Percentiles rank a stretch among this genome's conserved stretches.
Conservation (phyloP, 352 stramenopile genomes). For the Pythium pyrilobum region DNA sequence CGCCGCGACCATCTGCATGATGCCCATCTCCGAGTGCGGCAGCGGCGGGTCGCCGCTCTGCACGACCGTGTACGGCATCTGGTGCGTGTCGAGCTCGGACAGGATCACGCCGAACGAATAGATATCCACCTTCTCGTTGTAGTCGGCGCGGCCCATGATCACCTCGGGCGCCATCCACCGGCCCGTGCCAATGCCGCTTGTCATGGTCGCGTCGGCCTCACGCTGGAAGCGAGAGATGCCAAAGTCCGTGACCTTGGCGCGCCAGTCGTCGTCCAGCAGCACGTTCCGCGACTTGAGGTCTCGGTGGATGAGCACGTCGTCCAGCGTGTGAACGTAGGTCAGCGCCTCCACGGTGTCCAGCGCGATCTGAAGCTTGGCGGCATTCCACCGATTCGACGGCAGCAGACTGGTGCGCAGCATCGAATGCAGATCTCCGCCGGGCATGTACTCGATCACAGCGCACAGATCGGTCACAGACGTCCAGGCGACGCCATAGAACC, state of each 20-base stretch:
- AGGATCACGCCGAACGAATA: constrained; percentile 33
- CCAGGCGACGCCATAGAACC: constrained; percentile 30
- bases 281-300: constrained; percentile 35
- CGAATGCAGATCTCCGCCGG: constrained; percentile 26
- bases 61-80: constrained; percentile 8
- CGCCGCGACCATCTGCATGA: constrained; percentile 17
- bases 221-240: constrained; percentile 23
- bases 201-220: constrained; percentile 22
- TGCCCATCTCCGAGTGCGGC: constrained; percentile 11
- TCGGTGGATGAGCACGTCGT: constrained; percentile 25
- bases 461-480: constrained; percentile 23
- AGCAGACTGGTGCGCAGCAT: constrained; percentile 19
- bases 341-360: constrained; percentile 27
- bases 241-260: constrained; percentile 33
- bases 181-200: constrained; percentile 22
- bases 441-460: constrained; percentile 32
- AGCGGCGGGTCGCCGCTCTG: not conserved
- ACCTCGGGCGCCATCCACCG: constrained; percentile 35
- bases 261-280: constrained; percentile 22
- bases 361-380: constrained; percentile 26
- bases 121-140: constrained; percentile 28
- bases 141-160: constrained; percentile 22
- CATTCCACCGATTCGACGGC: constrained; percentile 12
- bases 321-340: constrained; percentile 25
- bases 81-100: constrained; percentile 19